Evolutionary conservation across 163 green algal genomes (phyloP).

Genomic region (Chlorella variabilis): DNA sequence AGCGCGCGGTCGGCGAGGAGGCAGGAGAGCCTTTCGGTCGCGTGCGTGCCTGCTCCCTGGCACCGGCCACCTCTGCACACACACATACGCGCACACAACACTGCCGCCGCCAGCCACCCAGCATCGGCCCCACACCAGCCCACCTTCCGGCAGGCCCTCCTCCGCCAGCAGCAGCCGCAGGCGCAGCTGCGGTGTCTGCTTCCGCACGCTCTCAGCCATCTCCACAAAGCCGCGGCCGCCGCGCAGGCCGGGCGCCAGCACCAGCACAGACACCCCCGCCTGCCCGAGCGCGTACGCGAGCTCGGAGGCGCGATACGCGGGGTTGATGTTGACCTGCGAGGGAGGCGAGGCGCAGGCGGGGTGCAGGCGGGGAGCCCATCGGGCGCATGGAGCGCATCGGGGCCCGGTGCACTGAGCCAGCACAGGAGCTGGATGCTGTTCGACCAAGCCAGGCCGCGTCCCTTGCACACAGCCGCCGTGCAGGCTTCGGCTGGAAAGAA

Average conservation of each 20-base stretch:
- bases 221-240: conserved; percentile 3
- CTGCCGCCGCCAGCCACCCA: too few relatives aligned
- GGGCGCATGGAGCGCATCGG: too few relatives aligned
- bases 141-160: conserved; percentile 12
- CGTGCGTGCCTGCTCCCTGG: too few relatives aligned
- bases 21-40: neutral
- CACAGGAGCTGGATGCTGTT: too few relatives aligned
- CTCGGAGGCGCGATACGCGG: conserved; percentile 29
- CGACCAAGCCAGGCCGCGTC: too few relatives aligned
- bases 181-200: conserved; percentile 2
- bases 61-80: neutral
- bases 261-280: conserved; percentile 12
- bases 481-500: too few relatives aligned
- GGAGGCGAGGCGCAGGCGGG: neutral
- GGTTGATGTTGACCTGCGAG: conserved; percentile 42
- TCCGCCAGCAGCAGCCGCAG: conserved; percentile 16
- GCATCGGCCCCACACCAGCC: too few relatives aligned
- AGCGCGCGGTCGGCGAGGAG: neutral
- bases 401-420: too few relatives aligned
- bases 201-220: neutral
- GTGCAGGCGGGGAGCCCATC: too few relatives aligned
- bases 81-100: too few relatives aligned
- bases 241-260: neutral
- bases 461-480: too few relatives aligned
- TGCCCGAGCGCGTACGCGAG: conserved; percentile 13